Conservation (phyloP, 2,329 filamentous ascomycete genomes). For the Mollisiaceae sp. region DNA sequence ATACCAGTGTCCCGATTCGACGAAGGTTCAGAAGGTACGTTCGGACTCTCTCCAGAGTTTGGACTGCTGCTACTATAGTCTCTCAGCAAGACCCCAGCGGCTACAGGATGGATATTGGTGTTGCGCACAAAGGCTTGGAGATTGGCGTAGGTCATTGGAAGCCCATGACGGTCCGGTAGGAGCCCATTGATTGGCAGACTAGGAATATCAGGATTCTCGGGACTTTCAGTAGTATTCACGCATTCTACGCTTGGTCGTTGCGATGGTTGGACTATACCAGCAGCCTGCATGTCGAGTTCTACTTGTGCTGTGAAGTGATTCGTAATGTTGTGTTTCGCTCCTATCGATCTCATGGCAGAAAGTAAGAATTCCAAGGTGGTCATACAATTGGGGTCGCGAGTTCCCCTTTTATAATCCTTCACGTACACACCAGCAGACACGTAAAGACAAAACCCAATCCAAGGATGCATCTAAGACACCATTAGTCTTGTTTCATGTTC, state of each 20-base stretch:
- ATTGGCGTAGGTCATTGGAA: slow-evolving; percentile 31
- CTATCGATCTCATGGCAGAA: slow-evolving; percentile 77
- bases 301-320: slow-evolving; percentile 85
- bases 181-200: slow-evolving; percentile 29
- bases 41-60: background rate
- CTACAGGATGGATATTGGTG: background rate
- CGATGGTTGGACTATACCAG: slow-evolving; percentile 15
- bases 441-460: slow-evolving; percentile 83
- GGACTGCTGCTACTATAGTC: background rate
- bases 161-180: slow-evolving; percentile 24
- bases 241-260: background rate
- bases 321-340: slow-evolving; percentile 75
- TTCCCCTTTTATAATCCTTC: slow-evolving; percentile 63
- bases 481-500: slow-evolving; percentile 29
- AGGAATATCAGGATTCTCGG: slow-evolving; percentile 9
- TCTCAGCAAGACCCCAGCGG: background rate
- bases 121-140: slow-evolving; percentile 11
- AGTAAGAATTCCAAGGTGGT: slow-evolving; percentile 75
- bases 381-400: slow-evolving; percentile 36
- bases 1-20: background rate
- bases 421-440: slow-evolving; percentile 85
- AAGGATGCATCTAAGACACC: slow-evolving; percentile 68
- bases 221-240: background rate
- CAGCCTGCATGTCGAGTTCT: slow-evolving; percentile 74
- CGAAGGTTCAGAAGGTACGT: background rate